phyloP scores from a whole-genome alignment of 257 asterid species.

The Nicotiana attenuata region DNA sequence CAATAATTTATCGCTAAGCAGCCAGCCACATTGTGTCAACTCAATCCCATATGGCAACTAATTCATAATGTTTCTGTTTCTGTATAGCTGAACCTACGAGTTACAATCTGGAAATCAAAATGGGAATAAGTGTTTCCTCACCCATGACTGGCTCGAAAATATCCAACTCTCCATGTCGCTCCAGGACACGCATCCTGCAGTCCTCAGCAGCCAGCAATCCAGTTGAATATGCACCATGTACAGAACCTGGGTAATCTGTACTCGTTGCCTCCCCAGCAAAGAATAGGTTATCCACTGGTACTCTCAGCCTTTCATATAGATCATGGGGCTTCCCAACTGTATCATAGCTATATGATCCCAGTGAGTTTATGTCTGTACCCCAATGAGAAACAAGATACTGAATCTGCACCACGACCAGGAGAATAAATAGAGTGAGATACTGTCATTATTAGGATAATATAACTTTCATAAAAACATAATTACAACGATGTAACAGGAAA shows the following conservation, averaged over 20 bases:
- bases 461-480: neutral
- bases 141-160: slow-evolving; percentile 63
- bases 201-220: slow-evolving; percentile 86
- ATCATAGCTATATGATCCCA: slow-evolving; percentile 89
- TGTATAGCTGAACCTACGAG: neutral
- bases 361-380: slow-evolving; percentile 67
- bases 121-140: slow-evolving; percentile 53
- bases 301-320: slow-evolving; percentile 66
- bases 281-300: slow-evolving; percentile 79
- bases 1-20: slow-evolving; percentile 35
- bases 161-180: slow-evolving; percentile 73
- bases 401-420: slow-evolving; percentile 40
- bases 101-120: slow-evolving; percentile 65
- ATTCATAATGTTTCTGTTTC: neutral
- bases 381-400: slow-evolving; percentile 80
- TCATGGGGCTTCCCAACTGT: slow-evolving; percentile 75
- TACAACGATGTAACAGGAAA: neutral
- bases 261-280: slow-evolving; percentile 96
- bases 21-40: slow-evolving; percentile 13
- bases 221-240: slow-evolving; percentile 86
- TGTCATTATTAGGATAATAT: neutral
- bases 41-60: neutral
- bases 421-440: neutral
- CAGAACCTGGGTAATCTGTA: slow-evolving; percentile 69
- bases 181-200: slow-evolving; percentile 85